Evolutionary conservation across 2,329 filamentous ascomycete genomes (phyloP).

Genomic region (Colletotrichum sp.): DNA sequence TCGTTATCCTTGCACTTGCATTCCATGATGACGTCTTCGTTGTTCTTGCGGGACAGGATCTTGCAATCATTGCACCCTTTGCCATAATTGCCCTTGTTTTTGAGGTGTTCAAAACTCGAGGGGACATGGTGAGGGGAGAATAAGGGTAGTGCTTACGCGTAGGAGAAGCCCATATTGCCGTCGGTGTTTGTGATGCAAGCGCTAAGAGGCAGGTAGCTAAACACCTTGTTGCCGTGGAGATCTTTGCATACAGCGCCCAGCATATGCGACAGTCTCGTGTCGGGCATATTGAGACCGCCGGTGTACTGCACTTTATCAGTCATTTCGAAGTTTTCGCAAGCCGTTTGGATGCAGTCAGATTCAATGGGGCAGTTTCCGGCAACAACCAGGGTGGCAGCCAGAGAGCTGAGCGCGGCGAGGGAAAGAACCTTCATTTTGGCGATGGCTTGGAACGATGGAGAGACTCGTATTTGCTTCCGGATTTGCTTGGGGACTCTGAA

Average conservation of each 20-base stretch:
- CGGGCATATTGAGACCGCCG: no score
- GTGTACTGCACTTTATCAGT: background rate
- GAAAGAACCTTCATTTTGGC: background rate
- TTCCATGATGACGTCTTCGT: background rate
- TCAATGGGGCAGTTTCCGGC: background rate
- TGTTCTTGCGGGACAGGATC: background rate
- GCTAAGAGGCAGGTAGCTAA: no score
- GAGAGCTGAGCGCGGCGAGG: background rate
- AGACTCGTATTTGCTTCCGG: background rate
- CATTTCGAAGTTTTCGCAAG: background rate
- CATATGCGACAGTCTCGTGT: no score
- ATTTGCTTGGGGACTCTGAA: accelerated
- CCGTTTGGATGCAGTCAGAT: background rate
- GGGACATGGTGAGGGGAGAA: no score
- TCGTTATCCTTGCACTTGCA: background rate
- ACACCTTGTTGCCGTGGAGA: background rate
- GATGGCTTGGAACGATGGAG: background rate
- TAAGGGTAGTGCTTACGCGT: no score
- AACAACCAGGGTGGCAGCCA: background rate
- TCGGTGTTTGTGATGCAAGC: no score
- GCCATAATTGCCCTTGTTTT: background rate
- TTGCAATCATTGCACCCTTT: background rate
- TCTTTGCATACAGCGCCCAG: background rate
- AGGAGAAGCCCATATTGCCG: no score
- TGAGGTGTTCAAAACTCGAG: no score